Base-by-base conservation (phyloP, 108 stramenopile genomes). In the Skeletonema costatum region DNA sequence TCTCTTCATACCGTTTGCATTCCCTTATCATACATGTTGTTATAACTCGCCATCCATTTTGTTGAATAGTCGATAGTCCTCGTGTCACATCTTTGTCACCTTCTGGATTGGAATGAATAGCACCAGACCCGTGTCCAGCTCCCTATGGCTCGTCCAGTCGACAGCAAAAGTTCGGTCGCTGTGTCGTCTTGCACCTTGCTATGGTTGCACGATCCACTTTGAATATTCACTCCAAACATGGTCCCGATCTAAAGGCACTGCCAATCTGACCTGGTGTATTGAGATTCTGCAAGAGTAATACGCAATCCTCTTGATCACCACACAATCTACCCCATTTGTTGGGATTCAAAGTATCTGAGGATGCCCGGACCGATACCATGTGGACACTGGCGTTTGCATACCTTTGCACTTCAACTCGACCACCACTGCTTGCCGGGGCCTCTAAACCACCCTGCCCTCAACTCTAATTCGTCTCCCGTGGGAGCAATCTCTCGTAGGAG, bases 111-210 rank as follows among this genome's bases (percentile, higher is more conserved):
- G 77, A 59, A 62, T 72, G 66, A 17, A 86, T 67, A 6, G 81
- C 81, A n/a, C 66, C 78, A 75, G n/a, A 86, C 70, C 32, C 74
- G 21, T 38, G 85, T 80, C 81, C 81, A 86, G 25, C 58, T 48
- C 53, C 85, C 85, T 38, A 86, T 86, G 25, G 81, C 85, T 86
- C 85, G 58, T 86, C 81, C 16, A 86, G 68, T 17, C 85, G 81
- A 68, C 58, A 46, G 16, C 70, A 78, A 72, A 86, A 86, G 44
- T 86, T 83, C 81, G 66, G 3, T 77, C 85, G 58, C 74, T n/a
- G n/a, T 74, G 16, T 81, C 77, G 60, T 83, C 78, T 44, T 68
- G 66, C 16, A 85, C n/a, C 79, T 68, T 48, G 30, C 79, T 75
- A 80, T 60, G n/a, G 66, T 5, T 42, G 56, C n/a, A 48, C 12